These are phyloP conservation scores for Knoxia roxburghii DNA, from an alignment of 257 asterid species.

Conservation along the genomic window DNA sequence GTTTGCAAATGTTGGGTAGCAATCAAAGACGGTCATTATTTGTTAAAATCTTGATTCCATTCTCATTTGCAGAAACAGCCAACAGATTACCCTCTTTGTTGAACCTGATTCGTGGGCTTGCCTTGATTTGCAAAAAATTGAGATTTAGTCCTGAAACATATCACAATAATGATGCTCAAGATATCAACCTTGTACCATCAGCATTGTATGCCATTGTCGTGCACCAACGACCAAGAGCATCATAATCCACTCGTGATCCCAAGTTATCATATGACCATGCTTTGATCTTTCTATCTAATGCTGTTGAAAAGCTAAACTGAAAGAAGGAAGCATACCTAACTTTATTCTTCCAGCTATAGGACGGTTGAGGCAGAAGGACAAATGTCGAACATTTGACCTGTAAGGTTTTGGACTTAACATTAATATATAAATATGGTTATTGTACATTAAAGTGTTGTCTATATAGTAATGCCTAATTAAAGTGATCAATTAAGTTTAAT, in stretches of 20 bases:
- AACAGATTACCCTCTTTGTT: slow-evolving; percentile 81
- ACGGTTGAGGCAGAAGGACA: no score
- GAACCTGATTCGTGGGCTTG: slow-evolving; percentile 92
- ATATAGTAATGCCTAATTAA: no score
- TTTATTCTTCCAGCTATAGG: no score
- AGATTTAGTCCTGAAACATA: slow-evolving; percentile 9
- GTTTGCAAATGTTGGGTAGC: slow-evolving; percentile 59
- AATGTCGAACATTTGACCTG: no score
- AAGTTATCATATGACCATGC: slow-evolving; percentile 63
- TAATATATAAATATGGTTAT: no score
- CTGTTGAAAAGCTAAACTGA: slow-evolving; percentile 68
- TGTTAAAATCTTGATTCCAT: slow-evolving; percentile 76
- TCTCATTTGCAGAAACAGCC: slow-evolving; percentile 82
- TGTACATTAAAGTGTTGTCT: no score
- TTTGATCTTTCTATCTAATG: slow-evolving; percentile 65
- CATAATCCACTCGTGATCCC: slow-evolving; percentile 65
- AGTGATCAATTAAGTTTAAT: no score
- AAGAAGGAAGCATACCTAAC: slow-evolving; percentile 18
- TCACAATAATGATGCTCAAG: neutral
- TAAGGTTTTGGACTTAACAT: no score
- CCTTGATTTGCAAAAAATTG: slow-evolving; percentile 39
- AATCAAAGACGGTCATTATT: slow-evolving; percentile 73
- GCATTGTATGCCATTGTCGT: slow-evolving; percentile 67
- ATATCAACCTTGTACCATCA: slow-evolving; percentile 47
- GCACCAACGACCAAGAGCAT: slow-evolving; percentile 66